Conservation (phyloP, 148 eudicot species). For the Vaccinium corymbosum region DNA sequence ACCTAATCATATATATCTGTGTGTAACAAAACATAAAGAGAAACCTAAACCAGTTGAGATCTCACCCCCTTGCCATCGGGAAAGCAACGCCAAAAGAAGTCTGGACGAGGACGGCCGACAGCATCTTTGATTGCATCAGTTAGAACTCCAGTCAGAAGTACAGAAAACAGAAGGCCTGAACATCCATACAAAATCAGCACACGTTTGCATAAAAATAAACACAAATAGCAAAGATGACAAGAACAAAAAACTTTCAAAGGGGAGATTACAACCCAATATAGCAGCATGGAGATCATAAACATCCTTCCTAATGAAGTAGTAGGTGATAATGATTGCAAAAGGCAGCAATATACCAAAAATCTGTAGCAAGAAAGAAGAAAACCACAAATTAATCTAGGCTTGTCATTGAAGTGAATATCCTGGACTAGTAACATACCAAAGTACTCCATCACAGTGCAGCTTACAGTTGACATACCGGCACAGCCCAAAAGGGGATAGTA, state of each 20-base stretch:
- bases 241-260: neutral
- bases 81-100: conserved; percentile 96
- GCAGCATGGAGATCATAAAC: conserved; percentile 89
- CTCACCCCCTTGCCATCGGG: conserved; percentile 79
- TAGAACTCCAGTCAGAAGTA: conserved; percentile 74
- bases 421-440: neutral
- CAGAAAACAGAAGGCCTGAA: conserved; percentile 73
- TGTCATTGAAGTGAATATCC: neutral
- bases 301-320: conserved; percentile 67
- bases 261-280: conserved; percentile 53
- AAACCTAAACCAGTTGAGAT: neutral
- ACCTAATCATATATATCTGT: neutral
- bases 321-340: conserved; percentile 49
- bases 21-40: neutral
- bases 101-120: conserved; percentile 94
- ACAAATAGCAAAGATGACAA: neutral
- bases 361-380: conserved; percentile 35
- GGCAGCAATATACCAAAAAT: conserved; percentile 74
- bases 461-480: conserved; percentile 51
- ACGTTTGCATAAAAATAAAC: neutral
- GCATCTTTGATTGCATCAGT: conserved; percentile 92
- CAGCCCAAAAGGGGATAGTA: conserved; percentile 86
- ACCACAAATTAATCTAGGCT: neutral
- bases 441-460: neutral
- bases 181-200: conserved; percentile 15